A percentile compares a stretch with the other conserved stretches of the same genome.
Conservation (phyloP, 2,329 filamentous ascomycete genomes). For the Phaeosphaeria sp. region DNA sequence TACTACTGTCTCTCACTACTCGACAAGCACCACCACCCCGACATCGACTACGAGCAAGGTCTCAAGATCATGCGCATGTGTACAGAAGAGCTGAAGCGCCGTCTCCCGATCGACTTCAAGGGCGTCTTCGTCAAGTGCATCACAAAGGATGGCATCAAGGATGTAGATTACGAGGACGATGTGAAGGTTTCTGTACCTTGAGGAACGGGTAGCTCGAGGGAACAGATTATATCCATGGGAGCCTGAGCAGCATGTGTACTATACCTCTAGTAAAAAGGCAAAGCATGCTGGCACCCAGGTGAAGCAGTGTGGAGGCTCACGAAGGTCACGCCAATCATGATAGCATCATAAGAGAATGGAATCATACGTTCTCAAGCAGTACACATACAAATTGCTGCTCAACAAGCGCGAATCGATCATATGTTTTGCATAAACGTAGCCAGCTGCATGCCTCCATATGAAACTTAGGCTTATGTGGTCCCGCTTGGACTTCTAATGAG, state of each 20-base stretch:
- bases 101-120: constrained; percentile 99
- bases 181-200: constrained; percentile 70
- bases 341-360: constrained; percentile 1
- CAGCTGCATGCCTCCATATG: not conserved
- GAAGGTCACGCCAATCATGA: constrained; percentile 4
- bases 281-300: not conserved
- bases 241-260: constrained; percentile 13
- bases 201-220: constrained; percentile 17
- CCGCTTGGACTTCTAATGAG: no score
- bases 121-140: constrained; percentile 92
- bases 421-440: not conserved
- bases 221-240: constrained; percentile 9
- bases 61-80: constrained; percentile 94
- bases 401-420: not conserved
- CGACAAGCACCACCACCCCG: constrained; percentile 97
- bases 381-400: not conserved
- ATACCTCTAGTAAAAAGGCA: constrained; percentile 1
- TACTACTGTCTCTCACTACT: constrained; percentile 98
- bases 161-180: constrained; percentile 85
- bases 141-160: constrained; percentile 89
- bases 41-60: constrained; percentile 87
- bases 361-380: constrained; percentile 1
- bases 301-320: constrained; percentile 1
- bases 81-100: constrained; percentile 94
- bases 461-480: no score